Evolutionary conservation across 2,329 filamentous ascomycete species (phyloP).

Genomic region (Xylariomycetidae sp.): DNA sequence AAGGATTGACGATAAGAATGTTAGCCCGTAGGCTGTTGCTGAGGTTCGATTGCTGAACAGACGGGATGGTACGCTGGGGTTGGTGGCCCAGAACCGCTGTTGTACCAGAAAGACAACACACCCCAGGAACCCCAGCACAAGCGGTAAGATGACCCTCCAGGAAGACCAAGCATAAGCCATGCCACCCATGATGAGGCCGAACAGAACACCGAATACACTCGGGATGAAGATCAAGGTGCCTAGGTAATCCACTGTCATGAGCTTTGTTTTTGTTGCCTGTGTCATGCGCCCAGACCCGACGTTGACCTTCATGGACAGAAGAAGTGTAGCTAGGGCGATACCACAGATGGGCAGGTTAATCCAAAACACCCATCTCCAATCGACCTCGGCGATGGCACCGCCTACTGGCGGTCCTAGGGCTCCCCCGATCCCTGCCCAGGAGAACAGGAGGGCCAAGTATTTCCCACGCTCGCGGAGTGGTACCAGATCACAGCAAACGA

Average conservation of each 20-base stretch:
- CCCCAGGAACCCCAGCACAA: conserved; percentile 8
- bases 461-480: conserved; percentile 38
- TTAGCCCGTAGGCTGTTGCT: conserved; percentile 21
- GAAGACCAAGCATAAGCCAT: conserved; percentile 11
- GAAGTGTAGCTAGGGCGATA: conserved; percentile 18
- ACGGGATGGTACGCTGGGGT: conserved; percentile 33
- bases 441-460: conserved; percentile 30
- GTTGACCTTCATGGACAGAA: conserved; percentile 24
- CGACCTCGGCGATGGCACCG: conserved; percentile 11
- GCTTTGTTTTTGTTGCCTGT: not conserved
- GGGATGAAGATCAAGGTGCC: conserved; percentile 32
- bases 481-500: conserved; percentile 44
- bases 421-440: conserved; percentile 25
- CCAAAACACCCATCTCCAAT: conserved; percentile 38
- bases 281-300: not conserved
- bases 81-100: conserved; percentile 1
- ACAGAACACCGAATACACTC: conserved; percentile 27
- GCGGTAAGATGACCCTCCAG: conserved; percentile 9
- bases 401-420: conserved; percentile 25
- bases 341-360: conserved; percentile 27
- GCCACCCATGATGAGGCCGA: conserved; percentile 27
- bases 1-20: conserved; percentile 31
- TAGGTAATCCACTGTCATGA: conserved; percentile 28
- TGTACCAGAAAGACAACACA: conserved; percentile 6
- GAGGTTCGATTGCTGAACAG: conserved; percentile 32